Evolutionary conservation across 1,284 basidiomycete genomes (phyloP).

Genomic region (Ganoderma boninense): DNA sequence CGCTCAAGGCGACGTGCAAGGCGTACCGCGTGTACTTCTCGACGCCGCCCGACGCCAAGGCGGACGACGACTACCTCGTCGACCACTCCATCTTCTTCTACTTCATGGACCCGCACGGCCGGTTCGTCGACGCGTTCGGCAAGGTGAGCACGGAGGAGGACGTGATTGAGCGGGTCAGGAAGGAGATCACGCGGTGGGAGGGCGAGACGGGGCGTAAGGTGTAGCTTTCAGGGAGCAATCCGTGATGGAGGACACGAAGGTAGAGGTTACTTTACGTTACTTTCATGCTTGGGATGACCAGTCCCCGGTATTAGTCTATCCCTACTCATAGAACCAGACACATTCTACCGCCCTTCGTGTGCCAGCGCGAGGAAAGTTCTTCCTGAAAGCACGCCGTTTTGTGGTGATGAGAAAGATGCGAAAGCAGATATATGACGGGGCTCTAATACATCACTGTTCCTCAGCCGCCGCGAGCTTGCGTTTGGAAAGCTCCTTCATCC

Average conservation of each 20-base stretch:
- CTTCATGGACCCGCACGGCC: conserved; percentile 95
- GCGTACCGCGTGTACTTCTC: conserved; percentile 98
- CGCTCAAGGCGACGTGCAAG: conserved; percentile 91
- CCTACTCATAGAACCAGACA: conserved; percentile 6
- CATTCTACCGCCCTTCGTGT: neutral
- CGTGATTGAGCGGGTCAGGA: conserved; percentile 67
- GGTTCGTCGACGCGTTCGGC: conserved; percentile 98
- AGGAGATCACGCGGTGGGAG: conserved; percentile 68
- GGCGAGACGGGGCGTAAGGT: conserved; percentile 46
- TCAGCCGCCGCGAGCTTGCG: conserved; percentile 73
- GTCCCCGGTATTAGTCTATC: conserved; percentile 8
- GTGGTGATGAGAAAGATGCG: conserved; percentile 7
- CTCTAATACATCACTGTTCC: conserved; percentile 42
- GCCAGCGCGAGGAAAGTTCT: neutral
- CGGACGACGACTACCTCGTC: conserved; percentile 93
- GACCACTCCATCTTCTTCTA: conserved; percentile 99
- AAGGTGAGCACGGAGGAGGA: conserved; percentile 81
- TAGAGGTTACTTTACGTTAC: conserved; percentile 7
- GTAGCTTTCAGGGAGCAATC: conserved; percentile 26
- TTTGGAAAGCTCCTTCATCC: conserved; percentile 84
- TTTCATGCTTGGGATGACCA: conserved; percentile 6
- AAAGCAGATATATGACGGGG: conserved; percentile 19
- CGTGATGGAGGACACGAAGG: neutral
- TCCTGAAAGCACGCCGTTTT: neutral
- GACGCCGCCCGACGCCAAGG: conserved; percentile 90